phyloP scores from a whole-genome alignment of 805 yeast genomes.

The Wickerhamiella lipophila region DNA sequence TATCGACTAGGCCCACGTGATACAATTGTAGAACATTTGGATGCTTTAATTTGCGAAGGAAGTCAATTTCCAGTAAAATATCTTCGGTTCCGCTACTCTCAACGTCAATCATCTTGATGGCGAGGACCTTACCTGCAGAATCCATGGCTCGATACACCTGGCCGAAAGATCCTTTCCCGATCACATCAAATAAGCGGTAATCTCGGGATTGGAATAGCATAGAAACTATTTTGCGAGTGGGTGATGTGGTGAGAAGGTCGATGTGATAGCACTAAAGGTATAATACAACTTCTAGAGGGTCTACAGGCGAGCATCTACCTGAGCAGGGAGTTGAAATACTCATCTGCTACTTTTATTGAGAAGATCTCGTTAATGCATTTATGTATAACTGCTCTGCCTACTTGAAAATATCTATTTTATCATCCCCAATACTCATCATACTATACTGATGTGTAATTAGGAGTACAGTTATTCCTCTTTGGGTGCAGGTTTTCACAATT shows the following conservation, averaged over 20 bases:
- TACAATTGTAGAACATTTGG: conserved; percentile 53
- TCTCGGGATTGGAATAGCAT: not conserved
- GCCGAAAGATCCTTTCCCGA: conserved; percentile 24
- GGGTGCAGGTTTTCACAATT: conserved; percentile 33
- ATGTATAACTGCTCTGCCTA: too few relatives aligned
- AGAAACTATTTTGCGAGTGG: not conserved
- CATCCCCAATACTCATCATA: conserved; percentile 47
- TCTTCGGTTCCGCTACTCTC: conserved; percentile 22
- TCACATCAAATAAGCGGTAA: conserved; percentile 6
- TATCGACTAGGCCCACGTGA: conserved; percentile 41
- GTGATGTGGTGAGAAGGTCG: not conserved
- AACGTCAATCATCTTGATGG: conserved; percentile 78
- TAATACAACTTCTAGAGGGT: too few relatives aligned
- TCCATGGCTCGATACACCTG: conserved; percentile 25
- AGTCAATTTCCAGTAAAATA: conserved; percentile 60
- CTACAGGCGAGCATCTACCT: too few relatives aligned
- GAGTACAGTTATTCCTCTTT: conserved; percentile 37
- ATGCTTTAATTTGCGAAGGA: conserved; percentile 52
- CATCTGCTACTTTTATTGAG: too few relatives aligned
- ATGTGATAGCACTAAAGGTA: too few relatives aligned
- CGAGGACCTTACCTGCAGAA: conserved; percentile 40
- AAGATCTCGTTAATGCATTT: too few relatives aligned
- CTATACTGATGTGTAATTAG: conserved; percentile 64
- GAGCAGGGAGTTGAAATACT: too few relatives aligned
- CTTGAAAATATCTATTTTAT: conserved; percentile 28